Evolutionary conservation across 1,284 basidiomycete genomes (phyloP).

Genomic region (Sphagnurus paluster): DNA sequence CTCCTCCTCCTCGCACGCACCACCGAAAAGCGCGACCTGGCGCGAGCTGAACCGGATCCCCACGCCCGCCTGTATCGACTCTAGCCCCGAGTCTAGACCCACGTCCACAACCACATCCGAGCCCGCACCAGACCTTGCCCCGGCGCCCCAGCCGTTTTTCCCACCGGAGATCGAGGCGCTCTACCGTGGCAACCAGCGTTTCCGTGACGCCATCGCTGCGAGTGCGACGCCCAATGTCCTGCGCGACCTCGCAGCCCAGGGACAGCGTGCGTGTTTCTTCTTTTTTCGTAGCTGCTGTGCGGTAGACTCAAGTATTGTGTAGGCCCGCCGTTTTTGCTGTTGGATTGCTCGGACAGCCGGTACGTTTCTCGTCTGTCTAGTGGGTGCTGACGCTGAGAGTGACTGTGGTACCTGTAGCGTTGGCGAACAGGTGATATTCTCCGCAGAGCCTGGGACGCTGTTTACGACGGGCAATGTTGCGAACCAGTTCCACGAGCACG

Average conservation of each 20-base stretch:
- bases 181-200: slow-evolving; percentile 19
- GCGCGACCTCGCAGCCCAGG: slow-evolving; percentile 25
- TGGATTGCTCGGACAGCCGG: slow-evolving; percentile 25
- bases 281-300: neutral
- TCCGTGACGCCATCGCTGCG: slow-evolving; percentile 15
- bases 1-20: neutral
- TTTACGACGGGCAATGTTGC: slow-evolving; percentile 32
- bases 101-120: slow-evolving; percentile 3
- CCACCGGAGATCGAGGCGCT: slow-evolving; percentile 19
- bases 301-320: neutral
- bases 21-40: slow-evolving; percentile 7
- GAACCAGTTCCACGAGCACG: slow-evolving; percentile 30
- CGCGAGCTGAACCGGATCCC: slow-evolving; percentile 14
- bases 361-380: slow-evolving; percentile 3
- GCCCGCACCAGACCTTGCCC: too few relatives aligned
- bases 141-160: too few relatives aligned
- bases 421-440: slow-evolving; percentile 29
- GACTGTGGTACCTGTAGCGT: slow-evolving; percentile 18
- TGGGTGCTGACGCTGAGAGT: neutral
- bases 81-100: neutral
- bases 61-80: slow-evolving; percentile 11
- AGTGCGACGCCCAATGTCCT: slow-evolving; percentile 18
- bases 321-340: slow-evolving; percentile 22
- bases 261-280: slow-evolving; percentile 21
- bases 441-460: slow-evolving; percentile 28